Evolutionary conservation across 73 alveolate species (phyloP).

Genomic region (Breviolum minutum): DNA sequence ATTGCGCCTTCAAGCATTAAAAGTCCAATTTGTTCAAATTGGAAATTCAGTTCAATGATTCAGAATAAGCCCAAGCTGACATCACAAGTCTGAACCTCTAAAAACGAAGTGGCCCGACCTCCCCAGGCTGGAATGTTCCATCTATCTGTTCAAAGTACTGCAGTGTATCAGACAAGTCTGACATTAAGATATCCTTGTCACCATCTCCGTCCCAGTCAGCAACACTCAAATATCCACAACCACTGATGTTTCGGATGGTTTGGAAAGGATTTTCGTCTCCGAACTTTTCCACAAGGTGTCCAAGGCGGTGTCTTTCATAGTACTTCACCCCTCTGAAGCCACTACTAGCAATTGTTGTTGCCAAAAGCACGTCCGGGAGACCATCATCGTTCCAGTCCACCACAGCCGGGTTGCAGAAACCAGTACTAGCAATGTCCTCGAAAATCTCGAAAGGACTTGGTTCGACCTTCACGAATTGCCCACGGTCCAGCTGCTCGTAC

Average conservation of each 20-base stretch:
- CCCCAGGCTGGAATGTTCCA: not conserved
- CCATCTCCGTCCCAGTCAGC: conserved; percentile 37
- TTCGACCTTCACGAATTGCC: no score
- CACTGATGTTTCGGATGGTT: not conserved
- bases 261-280: not conserved
- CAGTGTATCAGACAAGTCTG: not conserved
- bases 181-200: not conserved
- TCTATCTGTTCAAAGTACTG: not conserved
- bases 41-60: not conserved
- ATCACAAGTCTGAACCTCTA: not conserved
- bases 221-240: not conserved
- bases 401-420: not conserved
- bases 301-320: no score
- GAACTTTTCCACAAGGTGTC: no score
- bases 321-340: no score
- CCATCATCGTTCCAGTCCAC: not conserved
- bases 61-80: not conserved
- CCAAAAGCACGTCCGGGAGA: not conserved
- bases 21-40: no score
- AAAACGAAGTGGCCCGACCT: not conserved
- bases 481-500: no score
- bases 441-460: no score
- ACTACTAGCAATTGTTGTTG: not conserved
- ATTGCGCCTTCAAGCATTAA: no score
- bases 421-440: no score